Base-by-base conservation (phyloP, 2,329 filamentous ascomycete genomes). In the Clonostachys rhizophaga region DNA sequence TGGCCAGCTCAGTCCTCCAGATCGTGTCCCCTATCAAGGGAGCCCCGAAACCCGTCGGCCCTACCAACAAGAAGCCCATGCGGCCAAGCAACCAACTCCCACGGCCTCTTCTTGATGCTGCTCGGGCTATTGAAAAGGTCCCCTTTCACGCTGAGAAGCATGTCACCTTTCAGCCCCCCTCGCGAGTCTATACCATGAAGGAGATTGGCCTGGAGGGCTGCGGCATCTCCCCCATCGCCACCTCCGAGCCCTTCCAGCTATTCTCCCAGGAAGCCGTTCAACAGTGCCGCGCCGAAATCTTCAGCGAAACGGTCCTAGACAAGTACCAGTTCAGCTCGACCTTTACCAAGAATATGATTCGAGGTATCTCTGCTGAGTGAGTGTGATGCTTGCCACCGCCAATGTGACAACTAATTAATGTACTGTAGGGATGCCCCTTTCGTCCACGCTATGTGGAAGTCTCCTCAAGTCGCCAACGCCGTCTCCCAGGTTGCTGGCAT, bases 231-330 rank as follows among this genome's bases (percentile, higher is more conserved):
- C 74, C 74, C 2, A 69, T 81, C 43, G 84, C 81, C 12, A 81
- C 84, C 45, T 84, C 82, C 0, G 78, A 85, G 49, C 81, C 83
- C 1, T 87, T 87, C 59, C 70, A 71, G 5, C 70, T 87, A 20
- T 87, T 87, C 62, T 78, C 78, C 11, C 57, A 71, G 34, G 79
- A 84, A 42, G 82, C 83, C 3, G 71, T 87, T 44, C 64, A 76
- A 55, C 72, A 76, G 45, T 85, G 87, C 74, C 72, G 84, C 47
- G 65, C 65, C 4, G 83, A 87, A 59, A 73, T 86, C n/a, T 67
- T 85, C 37, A 74, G 73, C 42, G 69, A 76, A 1, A 70, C 77
- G 36, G 79, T 85, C 5, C 70, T 76, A 52, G 63, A 72, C 9
- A 77, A 82, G 40, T 83, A 75, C 60, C 70, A 70, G 44, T 84